Evolutionary conservation across 441 rosid genomes (phyloP).

Genomic region (Corymbia citriodora): DNA sequence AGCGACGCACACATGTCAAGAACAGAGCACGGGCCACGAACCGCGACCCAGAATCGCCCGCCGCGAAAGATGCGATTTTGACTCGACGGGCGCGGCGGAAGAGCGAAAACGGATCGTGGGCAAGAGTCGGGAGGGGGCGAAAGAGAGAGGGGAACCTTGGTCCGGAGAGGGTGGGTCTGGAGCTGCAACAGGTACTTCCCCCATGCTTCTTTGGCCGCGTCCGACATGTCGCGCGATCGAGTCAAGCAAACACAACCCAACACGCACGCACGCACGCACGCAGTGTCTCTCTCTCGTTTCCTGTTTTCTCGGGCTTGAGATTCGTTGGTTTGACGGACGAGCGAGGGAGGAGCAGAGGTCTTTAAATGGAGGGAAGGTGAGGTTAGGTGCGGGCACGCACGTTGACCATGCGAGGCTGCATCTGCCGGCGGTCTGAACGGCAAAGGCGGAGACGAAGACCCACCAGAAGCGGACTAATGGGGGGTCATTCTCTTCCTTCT

Average conservation of each 20-base stretch:
- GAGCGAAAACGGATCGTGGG: background rate
- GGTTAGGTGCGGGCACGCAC: background rate
- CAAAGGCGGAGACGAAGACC: background rate
- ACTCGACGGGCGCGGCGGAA: background rate
- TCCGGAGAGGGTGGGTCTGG: constrained; percentile 70
- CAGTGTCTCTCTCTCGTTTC: background rate
- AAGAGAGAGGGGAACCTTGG: constrained; percentile 44
- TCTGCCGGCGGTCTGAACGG: background rate
- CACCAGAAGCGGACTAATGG: background rate
- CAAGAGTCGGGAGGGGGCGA: background rate
- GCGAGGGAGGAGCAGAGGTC: background rate
- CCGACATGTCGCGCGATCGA: constrained; percentile 44
- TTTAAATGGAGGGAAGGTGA: background rate
- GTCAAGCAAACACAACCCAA: background rate
- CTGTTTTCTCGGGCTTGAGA: background rate
- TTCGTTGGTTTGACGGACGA: background rate
- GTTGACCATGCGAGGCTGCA: background rate
- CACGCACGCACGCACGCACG: background rate
- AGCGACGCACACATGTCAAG: background rate
- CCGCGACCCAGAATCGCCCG: background rate
- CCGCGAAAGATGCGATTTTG: background rate
- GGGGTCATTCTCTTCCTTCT: background rate
- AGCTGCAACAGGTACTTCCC: constrained; percentile 81
- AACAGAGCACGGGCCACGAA: background rate
- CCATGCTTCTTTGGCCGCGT: constrained; percentile 71